Evolutionary conservation across 176 grass and related monocot species (phyloP).

Genomic region (Cenchrus fungigraminus): DNA sequence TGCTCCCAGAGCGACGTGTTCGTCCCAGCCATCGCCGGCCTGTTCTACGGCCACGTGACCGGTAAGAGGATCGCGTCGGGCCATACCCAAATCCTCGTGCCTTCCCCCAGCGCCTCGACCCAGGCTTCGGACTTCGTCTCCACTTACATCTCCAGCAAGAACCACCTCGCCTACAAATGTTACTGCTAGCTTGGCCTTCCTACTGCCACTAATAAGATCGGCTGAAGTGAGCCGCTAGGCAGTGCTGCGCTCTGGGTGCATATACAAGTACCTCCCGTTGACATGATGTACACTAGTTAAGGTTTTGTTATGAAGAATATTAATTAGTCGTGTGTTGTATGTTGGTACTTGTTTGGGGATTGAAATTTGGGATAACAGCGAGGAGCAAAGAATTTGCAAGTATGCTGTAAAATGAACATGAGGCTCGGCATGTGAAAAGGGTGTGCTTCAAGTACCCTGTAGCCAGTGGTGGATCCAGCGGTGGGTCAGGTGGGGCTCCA

Average conservation of each 20-base stretch:
- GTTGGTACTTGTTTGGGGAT: background rate
- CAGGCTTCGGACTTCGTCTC: slow-evolving; percentile 63
- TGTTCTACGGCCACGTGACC: slow-evolving; percentile 86
- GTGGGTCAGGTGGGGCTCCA: too few species aligned
- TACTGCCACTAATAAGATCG: slow-evolving; percentile 42
- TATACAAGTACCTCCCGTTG: slow-evolving; percentile 11
- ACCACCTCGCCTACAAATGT: slow-evolving; percentile 74
- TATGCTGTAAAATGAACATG: slow-evolving; percentile 8
- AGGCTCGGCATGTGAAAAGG: slow-evolving; percentile 18
- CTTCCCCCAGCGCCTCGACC: slow-evolving; percentile 30
- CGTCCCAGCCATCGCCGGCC: slow-evolving; percentile 66
- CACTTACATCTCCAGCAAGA: slow-evolving; percentile 69
- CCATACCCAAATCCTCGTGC: slow-evolving; percentile 70
- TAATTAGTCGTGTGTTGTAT: background rate
- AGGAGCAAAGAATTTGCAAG: slow-evolving; percentile 1
- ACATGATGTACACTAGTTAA: slow-evolving; percentile 36
- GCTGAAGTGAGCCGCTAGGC: slow-evolving; percentile 21
- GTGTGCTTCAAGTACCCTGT: too few species aligned
- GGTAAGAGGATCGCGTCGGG: slow-evolving; percentile 79
- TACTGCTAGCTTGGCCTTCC: slow-evolving; percentile 46
- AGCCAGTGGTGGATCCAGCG: too few species aligned
- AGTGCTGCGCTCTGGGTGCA: slow-evolving; percentile 45
- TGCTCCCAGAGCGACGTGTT: slow-evolving; percentile 80
- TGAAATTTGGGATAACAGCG: background rate
- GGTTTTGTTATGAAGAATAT: slow-evolving; percentile 30